Evolutionary conservation across 2,329 filamentous ascomycete genomes (phyloP), one percentile per base, ranked within the genome.

Genomic region (Pseudocercospora fijiensis): DNA sequence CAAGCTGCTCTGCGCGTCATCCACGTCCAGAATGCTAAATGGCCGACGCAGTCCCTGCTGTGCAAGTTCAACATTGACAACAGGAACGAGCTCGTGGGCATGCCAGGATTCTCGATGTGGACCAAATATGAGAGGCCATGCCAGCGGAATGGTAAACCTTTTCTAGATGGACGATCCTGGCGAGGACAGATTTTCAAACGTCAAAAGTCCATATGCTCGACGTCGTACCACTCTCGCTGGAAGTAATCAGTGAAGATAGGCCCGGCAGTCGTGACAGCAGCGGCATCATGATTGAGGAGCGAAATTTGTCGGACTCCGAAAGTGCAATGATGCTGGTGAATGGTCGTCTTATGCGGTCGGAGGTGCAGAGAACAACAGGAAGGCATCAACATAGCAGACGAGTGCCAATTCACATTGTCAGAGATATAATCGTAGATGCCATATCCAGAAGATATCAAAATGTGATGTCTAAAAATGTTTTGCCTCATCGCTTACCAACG

Each of bases 1-100:
- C 73, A 76, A 61, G 74, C 77, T 33, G 75, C 76, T 11, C 69
- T 78, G 27, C 67, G 77, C 6, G 74, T 79, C 5, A 72, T 71
- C 51, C 83, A 85, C 65, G 80, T 84, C 3, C 83, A 85, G 70
- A 84, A 85, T 65, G 82, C 82, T 6, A 73, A 7, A 13, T 84
- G 82, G 81, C 83, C 83, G 0, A 79, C 78, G 33, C 73, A 74
- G 1, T 84, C 79, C 65, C 71, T 85, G 1, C 72, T 84, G 33
- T 74, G 77, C 27, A 85, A 84, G 66, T 85, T 82, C 74, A 82
- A 83, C 60, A 84, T 85, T 63, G 76, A 81, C 61, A 76, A 81
- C 53, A 69, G 72, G 11, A 77, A 76, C 60, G 80, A 83, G 58
- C 70, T 82, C 3, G 76, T 82, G 0, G 82, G 81, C 6, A 82